phyloP scores from a whole-genome alignment of 2,329 filamentous ascomycete species.

The Onygenales sp. region DNA sequence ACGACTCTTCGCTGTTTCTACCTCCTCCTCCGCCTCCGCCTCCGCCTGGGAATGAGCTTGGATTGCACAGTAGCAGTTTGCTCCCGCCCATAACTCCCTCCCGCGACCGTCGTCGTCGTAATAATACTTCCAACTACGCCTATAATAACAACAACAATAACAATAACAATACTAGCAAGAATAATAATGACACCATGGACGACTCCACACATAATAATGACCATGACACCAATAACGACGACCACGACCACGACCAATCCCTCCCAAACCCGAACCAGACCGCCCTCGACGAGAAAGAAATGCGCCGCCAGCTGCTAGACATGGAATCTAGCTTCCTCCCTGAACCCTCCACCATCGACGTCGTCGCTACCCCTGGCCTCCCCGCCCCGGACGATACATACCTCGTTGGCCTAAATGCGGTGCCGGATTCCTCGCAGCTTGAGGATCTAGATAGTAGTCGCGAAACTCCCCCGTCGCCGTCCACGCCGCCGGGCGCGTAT shows the following conservation, averaged over 20 bases:
- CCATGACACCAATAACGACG: slow-evolving; percentile 10
- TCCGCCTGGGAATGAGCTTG: neutral
- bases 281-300: slow-evolving; percentile 47
- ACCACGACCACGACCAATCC: slow-evolving; percentile 1
- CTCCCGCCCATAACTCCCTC: too few species aligned
- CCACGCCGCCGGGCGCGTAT: slow-evolving; percentile 17
- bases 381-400: slow-evolving; percentile 35
- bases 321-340: slow-evolving; percentile 56
- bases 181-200: slow-evolving; percentile 3
- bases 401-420: slow-evolving; percentile 26
- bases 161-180: neutral
- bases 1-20: neutral
- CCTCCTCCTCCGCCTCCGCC: neutral
- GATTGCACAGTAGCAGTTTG: too few species aligned
- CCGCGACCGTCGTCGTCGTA: too few species aligned
- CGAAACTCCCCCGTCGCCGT: slow-evolving; percentile 12
- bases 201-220: slow-evolving; percentile 4
- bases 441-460: slow-evolving; percentile 5
- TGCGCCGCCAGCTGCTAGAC: slow-evolving; percentile 51
- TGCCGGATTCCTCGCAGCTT: slow-evolving; percentile 11
- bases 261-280: slow-evolving; percentile 26
- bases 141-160: neutral
- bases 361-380: slow-evolving; percentile 13
- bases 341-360: slow-evolving; percentile 39
- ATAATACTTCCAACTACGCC: neutral